Evolutionary conservation across 2,329 filamentous ascomycete genomes (phyloP), one percentile per base, ranked within the genome.

Genomic region (Diaporthe helianthi): DNA sequence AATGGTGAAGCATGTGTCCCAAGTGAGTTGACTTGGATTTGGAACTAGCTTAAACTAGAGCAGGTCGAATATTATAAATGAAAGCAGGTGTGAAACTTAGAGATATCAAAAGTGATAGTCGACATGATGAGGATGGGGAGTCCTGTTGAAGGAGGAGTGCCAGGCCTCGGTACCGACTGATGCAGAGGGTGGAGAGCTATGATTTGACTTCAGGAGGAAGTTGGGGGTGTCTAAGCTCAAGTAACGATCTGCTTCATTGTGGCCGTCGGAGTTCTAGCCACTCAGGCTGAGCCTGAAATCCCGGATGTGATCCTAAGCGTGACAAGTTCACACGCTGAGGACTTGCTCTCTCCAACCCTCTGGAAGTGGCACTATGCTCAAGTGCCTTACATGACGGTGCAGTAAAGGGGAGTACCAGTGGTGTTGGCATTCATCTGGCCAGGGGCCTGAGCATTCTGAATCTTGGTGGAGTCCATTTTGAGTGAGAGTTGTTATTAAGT

Each of bases 391-490:
- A 49, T 49, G 29, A 63, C 29, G n/a, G 36, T 24, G 26, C 58
- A 63, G 58, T 63, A 63, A n/a, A 49, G 12, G 12, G 58, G 58
- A 24, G 8, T 22, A 13, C 41, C 41, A 1, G 8, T 17, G 41
- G 44, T 49, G n/a, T 17, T 29, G 38, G 22, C 41, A 13, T n/a
- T 29, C 58, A 49, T 15, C 4, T 46, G 22, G 58, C 58, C 44
- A 36, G 58, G 44, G 12, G 58, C 29, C 41, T 33, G 44, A 3
- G 58, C n/a, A 29, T 22, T 63, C 29, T 47, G 41, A 6, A 24
- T 24, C 19, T 33, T 49, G 9, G 33, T 33, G 58, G 58, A 36
- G n/a, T 63, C 44, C 58, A 63, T 63, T 63, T 63, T 49, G 41
- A 49, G 44, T 36, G 29, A 24, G n/a, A 49, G 13, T 49, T 49